Evolutionary conservation across 163 green algal genomes (phyloP).

Genomic region (Scenedesmus sp.): DNA sequence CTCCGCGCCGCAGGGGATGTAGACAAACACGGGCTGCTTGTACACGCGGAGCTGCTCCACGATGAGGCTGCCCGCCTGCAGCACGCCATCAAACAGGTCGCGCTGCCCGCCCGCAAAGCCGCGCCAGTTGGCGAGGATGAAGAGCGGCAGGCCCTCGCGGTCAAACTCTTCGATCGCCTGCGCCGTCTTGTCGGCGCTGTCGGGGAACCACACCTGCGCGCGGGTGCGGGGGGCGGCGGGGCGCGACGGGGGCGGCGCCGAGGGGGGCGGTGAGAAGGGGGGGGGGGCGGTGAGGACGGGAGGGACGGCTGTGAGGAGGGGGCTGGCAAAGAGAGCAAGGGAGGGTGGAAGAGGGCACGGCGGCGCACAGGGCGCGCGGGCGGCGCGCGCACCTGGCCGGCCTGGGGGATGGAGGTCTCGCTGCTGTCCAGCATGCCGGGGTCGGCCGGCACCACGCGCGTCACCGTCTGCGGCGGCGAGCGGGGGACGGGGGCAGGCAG

Average conservation of each 20-base stretch:
- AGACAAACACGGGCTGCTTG: slow-evolving; percentile 94
- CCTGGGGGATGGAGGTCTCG: slow-evolving; percentile 86
- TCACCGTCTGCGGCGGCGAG: slow-evolving; percentile 68
- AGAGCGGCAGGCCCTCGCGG: slow-evolving; percentile 93
- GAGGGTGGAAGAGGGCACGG: no score
- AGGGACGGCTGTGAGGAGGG: no score
- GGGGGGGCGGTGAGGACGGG: not conserved
- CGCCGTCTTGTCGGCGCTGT: slow-evolving; percentile 97
- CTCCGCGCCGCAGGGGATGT: slow-evolving; percentile 95
- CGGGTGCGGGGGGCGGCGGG: no score
- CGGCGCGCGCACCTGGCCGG: slow-evolving; percentile 72
- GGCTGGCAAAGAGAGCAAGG: no score
- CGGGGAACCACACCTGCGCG: slow-evolving; percentile 97
- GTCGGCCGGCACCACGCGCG: slow-evolving; percentile 91
- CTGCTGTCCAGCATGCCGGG: slow-evolving; percentile 84
- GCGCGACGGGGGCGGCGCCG: no score
- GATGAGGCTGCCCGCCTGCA: slow-evolving; percentile 93
- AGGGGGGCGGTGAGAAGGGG: no score
- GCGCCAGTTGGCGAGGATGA: slow-evolving; percentile 99
- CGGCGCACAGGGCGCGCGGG: no score
- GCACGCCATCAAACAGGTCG: slow-evolving; percentile 98
- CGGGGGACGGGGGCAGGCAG: no score
- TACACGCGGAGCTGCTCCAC: slow-evolving; percentile 96
- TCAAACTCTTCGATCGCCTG: slow-evolving; percentile 98
- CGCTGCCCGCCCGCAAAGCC: slow-evolving; percentile 97